Evolutionary conservation across 306 rosid genomes (phyloP).

Genomic region (Arachis stenosperma): DNA sequence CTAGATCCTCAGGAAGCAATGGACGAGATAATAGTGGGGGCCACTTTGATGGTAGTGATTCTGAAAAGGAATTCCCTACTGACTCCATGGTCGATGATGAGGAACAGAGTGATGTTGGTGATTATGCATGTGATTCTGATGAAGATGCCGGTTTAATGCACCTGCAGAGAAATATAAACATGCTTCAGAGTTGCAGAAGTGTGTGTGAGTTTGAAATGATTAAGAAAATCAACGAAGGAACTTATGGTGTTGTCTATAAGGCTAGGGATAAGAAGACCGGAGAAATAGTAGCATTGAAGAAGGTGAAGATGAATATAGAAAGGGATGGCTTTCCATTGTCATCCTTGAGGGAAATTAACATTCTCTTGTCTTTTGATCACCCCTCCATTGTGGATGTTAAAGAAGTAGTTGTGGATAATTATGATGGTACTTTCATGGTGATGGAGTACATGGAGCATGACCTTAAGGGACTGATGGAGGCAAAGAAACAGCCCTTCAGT

Average conservation of each 20-base stretch:
- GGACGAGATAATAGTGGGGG: slow-evolving; percentile 42
- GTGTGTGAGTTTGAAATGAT: slow-evolving; percentile 80
- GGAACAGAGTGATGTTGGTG: slow-evolving; percentile 25
- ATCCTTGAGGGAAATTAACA: slow-evolving; percentile 90
- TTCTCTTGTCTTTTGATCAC: slow-evolving; percentile 79
- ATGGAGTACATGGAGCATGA: slow-evolving; percentile 96
- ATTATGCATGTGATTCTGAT: slow-evolving; percentile 43
- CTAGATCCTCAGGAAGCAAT: slow-evolving; percentile 48
- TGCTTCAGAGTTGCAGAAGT: slow-evolving; percentile 77
- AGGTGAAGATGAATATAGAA: slow-evolving; percentile 84
- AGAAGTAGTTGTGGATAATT: slow-evolving; percentile 81
- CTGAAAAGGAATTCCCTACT: slow-evolving; percentile 34
- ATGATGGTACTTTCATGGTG: slow-evolving; percentile 83
- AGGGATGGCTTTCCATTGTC: slow-evolving; percentile 87
- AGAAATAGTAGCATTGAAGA: slow-evolving; percentile 84
- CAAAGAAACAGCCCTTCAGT: slow-evolving; percentile 71
- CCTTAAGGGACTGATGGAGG: slow-evolving; percentile 68
- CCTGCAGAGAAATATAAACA: slow-evolving; percentile 52
- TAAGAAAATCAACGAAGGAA: slow-evolving; percentile 91
- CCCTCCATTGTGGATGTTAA: slow-evolving; percentile 86
- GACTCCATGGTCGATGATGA: slow-evolving; percentile 32
- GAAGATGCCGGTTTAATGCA: slow-evolving; percentile 35
- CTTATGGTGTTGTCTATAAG: slow-evolving; percentile 92
- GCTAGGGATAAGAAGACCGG: slow-evolving; percentile 86
- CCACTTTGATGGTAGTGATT: slow-evolving; percentile 38